phyloP scores from a whole-genome alignment of 495 filamentous ascomycete species.

The Poronia punctata region DNA sequence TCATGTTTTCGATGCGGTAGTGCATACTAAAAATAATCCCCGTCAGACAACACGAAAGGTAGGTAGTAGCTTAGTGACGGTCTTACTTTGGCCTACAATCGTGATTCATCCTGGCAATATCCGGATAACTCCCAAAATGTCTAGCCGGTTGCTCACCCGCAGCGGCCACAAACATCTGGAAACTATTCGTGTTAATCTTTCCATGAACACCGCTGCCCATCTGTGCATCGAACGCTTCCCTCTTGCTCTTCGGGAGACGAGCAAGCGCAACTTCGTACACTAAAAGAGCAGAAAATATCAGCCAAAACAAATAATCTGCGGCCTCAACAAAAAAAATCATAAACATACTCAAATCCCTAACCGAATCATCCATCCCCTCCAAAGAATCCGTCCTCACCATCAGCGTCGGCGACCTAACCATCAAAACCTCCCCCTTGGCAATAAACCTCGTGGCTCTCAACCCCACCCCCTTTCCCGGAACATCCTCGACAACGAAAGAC shows the following conservation, averaged over 20 bases:
- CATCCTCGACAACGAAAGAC: constrained; percentile 21
- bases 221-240: constrained; percentile 26
- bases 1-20: constrained; percentile 34
- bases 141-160: constrained; percentile 14
- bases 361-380: constrained; percentile 14
- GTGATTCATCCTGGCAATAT: constrained; percentile 34
- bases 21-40: constrained; percentile 20
- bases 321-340: not conserved
- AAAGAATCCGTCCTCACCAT: constrained; percentile 25
- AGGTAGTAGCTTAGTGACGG: not conserved
- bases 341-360: constrained; percentile 4
- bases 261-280: constrained; percentile 27
- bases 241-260: constrained; percentile 17
- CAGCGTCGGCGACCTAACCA: constrained; percentile 25
- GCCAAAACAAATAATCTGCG: no score
- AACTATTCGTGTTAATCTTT: constrained; percentile 36
- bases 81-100: constrained; percentile 41
- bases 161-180: constrained; percentile 31
- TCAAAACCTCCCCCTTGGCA: constrained; percentile 30
- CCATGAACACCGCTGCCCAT: constrained; percentile 23
- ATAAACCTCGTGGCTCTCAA: constrained; percentile 34
- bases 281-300: not conserved
- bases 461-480: constrained; percentile 34
- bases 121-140: constrained; percentile 32
- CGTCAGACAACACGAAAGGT: not conserved